These are phyloP conservation scores for Corylus americana DNA, from an alignment of 306 rosid genomes.

Conservation along the genomic window DNA sequence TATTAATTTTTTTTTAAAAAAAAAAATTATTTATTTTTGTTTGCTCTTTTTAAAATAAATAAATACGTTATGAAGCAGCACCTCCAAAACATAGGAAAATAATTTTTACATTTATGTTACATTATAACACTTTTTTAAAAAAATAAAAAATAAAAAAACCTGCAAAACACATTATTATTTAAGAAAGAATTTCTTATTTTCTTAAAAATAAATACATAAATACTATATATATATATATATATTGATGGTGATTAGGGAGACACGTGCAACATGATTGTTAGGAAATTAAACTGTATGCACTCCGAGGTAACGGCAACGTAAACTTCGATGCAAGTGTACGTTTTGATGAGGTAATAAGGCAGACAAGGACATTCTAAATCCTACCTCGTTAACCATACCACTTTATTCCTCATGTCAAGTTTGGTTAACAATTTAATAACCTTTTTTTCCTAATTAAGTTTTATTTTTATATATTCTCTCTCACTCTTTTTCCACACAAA, in stretches of 20 bases:
- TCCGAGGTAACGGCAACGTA: conserved; percentile 17
- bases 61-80: too few relatives aligned
- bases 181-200: too few relatives aligned
- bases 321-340: conserved; percentile 8
- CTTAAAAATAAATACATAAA: too few relatives aligned
- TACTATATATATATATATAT: too few relatives aligned
- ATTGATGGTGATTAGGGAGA: neutral
- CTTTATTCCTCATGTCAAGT: conserved; percentile 47
- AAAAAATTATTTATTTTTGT: too few relatives aligned
- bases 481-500: neutral
- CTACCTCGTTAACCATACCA: conserved; percentile 37
- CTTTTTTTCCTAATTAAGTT: neutral
- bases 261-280: conserved; percentile 2
- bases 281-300: neutral
- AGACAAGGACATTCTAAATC: conserved; percentile 41
- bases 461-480: conserved; percentile 22
- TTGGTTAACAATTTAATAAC: conserved; percentile 16
- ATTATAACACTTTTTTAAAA: too few relatives aligned
- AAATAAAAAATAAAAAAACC: too few relatives aligned
- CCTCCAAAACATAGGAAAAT: too few relatives aligned
- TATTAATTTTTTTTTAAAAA: too few relatives aligned
- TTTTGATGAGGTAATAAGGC: neutral
- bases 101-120: too few relatives aligned
- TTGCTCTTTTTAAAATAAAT: too few relatives aligned
- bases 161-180: too few relatives aligned